Evolutionary conservation across 805 yeast genomes (phyloP), one percentile per base, ranked within the genome.

Genomic region (Metschnikowia continentalis): DNA sequence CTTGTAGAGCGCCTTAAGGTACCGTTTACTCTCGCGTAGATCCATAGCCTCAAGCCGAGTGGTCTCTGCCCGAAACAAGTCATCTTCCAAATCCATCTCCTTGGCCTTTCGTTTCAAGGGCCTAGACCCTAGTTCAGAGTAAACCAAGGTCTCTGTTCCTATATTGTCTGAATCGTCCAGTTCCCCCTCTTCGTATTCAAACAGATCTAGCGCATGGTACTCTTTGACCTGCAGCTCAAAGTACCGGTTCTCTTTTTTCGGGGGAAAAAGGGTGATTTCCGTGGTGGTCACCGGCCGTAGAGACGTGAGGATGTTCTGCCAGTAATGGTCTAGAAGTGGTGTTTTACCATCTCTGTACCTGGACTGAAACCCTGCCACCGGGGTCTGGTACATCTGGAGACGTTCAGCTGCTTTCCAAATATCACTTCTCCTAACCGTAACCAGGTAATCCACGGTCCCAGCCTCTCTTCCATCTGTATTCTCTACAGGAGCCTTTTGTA

Each of bases 341-440:
- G 49, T 48, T 39, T 52, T 49, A 5, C 58, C 59, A 32, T 52
- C 54, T 3, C 50, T 32, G 19, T 46, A 41, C 3, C 48, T 32
- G 6, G 61, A 53, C 5, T n/a, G 10, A n/a, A 32, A 36, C 3
- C 62, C 61, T 3, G 51, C 39, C 17, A 20, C 45, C 8, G 50
- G 52, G 2, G 61, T 58, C 36, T 58, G 58, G 42, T 52, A 55
- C 17, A 58, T 46, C n/a, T 42, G 49, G 14, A 55, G 41, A 5
- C 46, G 42, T 6, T 53, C 47, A 10, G 51, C 43, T 2, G 61
- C 52, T 3, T 33, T 23, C 51, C 52, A 47, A 1, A 61, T 43
- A 36, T 61, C 65, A 7, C 11, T 22, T 20, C 46, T 47, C 13
- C 36, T 19, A 22, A 56, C 51, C 11, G 30, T 8, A 26, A 26